Base-by-base conservation (phyloP, 345 rosid species). In the Brassica rapa region DNA sequence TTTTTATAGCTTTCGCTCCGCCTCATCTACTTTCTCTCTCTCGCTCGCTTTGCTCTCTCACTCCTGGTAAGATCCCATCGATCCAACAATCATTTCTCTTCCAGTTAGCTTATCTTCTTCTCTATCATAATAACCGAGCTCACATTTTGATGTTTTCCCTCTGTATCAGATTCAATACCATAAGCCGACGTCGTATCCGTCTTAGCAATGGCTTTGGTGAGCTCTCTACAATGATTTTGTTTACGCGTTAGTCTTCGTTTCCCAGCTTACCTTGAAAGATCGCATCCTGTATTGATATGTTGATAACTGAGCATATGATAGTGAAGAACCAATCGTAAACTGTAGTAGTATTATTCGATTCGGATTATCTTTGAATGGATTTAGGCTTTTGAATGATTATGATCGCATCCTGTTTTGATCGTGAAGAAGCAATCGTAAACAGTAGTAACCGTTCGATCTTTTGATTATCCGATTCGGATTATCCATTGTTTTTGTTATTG, bases 151-250 rank as follows among this genome's bases (percentile, higher is more conserved):
- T 79, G 5, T 68, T 68, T 65, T 66, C 67, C 64, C 64, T 73
- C 80, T 21, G 68, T 71, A 62, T 24, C 89, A 89, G 93, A 91
- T 91, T 87, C 83, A 70, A 81, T 70, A 75, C 81, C 74, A 72
- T 85, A 83, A 88, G 69, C 62, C 70, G 71, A 19, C 65, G 68
- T 82, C 74, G 70, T 71, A 4, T 27, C 80, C 80, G 76, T 67
- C 59, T 77, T 29, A 86, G 89, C 89, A 77, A 91, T 91, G 96
- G 91, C 89, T 78, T 83, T 89, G 87, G 93, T 91, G 81, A 91
- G 93, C 68, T 65, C 29, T 76, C 73, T 37, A 27, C 3, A 25
- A 25, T 35, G 61, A 74, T 14, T 15, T 7, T 4, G 16, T 7
- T 3, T 10, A 1, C 23, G 15, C 23, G 15, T 46, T 73, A n/a